Conservation (phyloP, 805 yeast species). For the Ogataea zsoltii region DNA sequence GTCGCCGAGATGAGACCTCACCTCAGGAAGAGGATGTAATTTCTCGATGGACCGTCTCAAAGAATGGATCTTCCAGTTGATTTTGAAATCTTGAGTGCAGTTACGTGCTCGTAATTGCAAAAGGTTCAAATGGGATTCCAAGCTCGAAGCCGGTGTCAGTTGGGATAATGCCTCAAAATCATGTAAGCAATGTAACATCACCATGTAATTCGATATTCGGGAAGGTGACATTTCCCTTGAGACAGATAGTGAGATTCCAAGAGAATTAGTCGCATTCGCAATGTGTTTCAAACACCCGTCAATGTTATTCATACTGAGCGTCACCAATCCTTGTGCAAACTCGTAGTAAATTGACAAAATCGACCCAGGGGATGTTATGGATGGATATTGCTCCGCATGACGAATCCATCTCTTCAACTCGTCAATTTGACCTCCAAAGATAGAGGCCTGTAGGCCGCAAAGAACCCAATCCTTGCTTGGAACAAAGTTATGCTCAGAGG, state of each 20-base stretch:
- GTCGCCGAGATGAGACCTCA: conserved; percentile 41
- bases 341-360: conserved; percentile 58
- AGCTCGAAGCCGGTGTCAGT: conserved; percentile 10
- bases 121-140: conserved; percentile 17
- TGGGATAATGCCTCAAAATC: conserved; percentile 50
- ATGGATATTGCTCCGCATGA: conserved; percentile 42
- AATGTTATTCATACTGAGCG: conserved; percentile 39
- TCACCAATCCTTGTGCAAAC: conserved; percentile 61
- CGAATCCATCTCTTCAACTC: conserved; percentile 60
- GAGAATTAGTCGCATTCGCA: conserved; percentile 50
- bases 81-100: conserved; percentile 39
- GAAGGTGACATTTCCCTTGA: conserved; percentile 51
- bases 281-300: conserved; percentile 41
- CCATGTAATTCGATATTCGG: conserved; percentile 48
- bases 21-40: conserved; percentile 26
- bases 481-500: conserved; percentile 19
- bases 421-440: conserved; percentile 56
- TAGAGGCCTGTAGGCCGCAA: conserved; percentile 75
- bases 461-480: conserved; percentile 59
- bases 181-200: conserved; percentile 58
- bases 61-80: conserved; percentile 48
- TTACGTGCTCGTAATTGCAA: conserved; percentile 25
- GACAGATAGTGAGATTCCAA: conserved; percentile 61
- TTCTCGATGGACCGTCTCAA: conserved; percentile 40
- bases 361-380: conserved; percentile 46